Base-by-base conservation (phyloP, 176 grass and related monocot genomes). In the Rhipidocladum racemiflorum region DNA sequence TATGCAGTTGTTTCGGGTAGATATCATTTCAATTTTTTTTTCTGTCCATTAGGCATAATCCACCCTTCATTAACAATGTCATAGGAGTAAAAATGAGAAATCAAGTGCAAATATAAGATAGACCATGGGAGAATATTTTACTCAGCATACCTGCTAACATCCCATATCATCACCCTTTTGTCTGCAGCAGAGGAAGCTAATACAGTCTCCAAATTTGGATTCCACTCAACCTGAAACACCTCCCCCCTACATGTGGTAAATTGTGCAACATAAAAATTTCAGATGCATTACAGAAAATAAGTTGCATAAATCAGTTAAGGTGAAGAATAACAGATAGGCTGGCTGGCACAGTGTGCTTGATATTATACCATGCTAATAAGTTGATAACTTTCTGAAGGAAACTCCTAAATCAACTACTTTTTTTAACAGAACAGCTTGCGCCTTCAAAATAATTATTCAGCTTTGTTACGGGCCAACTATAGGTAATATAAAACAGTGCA, bases 151-250 rank as follows among this genome's bases (percentile, higher is more conserved):
- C 93, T 95, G 29, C 59, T 84, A 79, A 95, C 64, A 42, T 99
- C 96, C 93, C 93, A 99, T 84, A 95, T 66, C 53, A 91, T 99
- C 50, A 99, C 79, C 42, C 91, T 91, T 70, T 86, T 99, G 64
- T 99, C 93, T 70, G 93, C 91, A 11, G 88, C 85, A 83, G 85
- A 90, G 49, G 92, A 99, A 55, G 91, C 92, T 64, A 99, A 83
- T 50, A 95, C 68, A 74, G 96, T 99, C 78, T 94, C 93, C 83
- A 93, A 25, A 45, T 86, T 93, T n/a, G 96, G 96, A 76, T 90
- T 99, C 96, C 96, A 99, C 60, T 99, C 96, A 80, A 99, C 93
- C 91, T 99, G 96, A 83, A 95, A 72, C 25, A 90, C 96, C 62
- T 94, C 89, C 62, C 79, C 91, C 68, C 96, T 99, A 32, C 69